Conservation (phyloP, 2,329 filamentous ascomycete species). For the Trichothecium roseum region DNA sequence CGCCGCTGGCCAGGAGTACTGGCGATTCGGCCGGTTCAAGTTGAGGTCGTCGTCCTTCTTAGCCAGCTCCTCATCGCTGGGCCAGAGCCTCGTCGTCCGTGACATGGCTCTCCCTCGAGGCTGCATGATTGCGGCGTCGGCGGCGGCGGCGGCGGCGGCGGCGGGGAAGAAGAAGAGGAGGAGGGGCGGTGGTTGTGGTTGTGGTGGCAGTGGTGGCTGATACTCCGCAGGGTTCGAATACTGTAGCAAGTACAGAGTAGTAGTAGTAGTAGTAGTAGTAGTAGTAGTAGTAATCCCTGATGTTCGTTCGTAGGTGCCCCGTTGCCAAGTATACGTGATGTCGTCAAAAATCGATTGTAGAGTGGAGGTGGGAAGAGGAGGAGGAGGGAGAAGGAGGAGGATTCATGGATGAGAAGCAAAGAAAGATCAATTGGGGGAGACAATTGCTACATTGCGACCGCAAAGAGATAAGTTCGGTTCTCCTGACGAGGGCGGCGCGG, state of each 20-base stretch:
- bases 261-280: neutral
- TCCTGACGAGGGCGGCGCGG: too few relatives aligned
- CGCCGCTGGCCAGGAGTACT: conserved; percentile 15
- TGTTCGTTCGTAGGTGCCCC: too few relatives aligned
- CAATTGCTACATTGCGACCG: too few relatives aligned
- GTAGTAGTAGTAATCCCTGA: too few relatives aligned
- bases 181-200: too few relatives aligned
- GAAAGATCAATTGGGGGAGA: neutral
- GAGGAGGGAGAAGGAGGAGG: neutral
- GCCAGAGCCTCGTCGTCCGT: conserved; percentile 24
- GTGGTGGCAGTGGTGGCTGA: too few relatives aligned
- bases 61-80: conserved; percentile 43
- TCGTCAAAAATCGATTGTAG: too few relatives aligned
- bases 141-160: too few relatives aligned
- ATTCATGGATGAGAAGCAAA: neutral
- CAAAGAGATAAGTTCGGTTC: too few relatives aligned
- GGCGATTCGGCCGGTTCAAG: conserved; percentile 11
- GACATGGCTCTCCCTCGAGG: conserved; percentile 18
- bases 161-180: conserved; percentile 1
- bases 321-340: too few relatives aligned
- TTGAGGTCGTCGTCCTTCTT: conserved; percentile 49
- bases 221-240: neutral
- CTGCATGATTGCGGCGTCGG: conserved; percentile 1
- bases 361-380: too few relatives aligned
- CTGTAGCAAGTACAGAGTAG: neutral